These are phyloP conservation scores for Dryadomyces quercivorus DNA, from an alignment of 2,329 filamentous ascomycete species.

Conservation along the genomic window DNA sequence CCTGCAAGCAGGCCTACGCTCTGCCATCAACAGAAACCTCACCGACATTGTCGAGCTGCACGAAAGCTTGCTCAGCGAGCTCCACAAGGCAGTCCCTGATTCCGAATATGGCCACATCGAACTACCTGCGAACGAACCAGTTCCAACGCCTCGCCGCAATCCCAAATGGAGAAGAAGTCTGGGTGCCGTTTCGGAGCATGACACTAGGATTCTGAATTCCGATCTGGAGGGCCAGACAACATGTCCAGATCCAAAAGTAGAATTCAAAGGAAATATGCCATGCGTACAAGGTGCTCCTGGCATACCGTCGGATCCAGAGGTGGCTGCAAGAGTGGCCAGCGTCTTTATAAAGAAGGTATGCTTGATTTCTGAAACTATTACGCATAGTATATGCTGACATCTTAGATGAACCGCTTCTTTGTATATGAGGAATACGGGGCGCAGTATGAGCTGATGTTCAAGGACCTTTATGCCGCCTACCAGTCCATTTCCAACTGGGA, in stretches of 20 bases:
- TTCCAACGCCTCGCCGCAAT: conserved; percentile 4
- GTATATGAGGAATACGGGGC: conserved; percentile 86
- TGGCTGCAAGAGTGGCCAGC: conserved; percentile 48
- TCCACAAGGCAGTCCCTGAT: conserved; percentile 59
- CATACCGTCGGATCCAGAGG: conserved; percentile 44
- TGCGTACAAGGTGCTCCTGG: conserved; percentile 36
- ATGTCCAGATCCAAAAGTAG: not conserved
- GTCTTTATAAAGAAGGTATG: conserved; percentile 47
- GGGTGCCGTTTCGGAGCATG: conserved; percentile 30
- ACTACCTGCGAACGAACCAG: conserved; percentile 9
- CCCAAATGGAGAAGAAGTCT: conserved; percentile 38
- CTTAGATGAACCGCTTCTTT: conserved; percentile 67
- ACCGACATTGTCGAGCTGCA: conserved; percentile 73
- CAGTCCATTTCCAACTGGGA: conserved; percentile 62
- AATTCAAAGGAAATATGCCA: conserved; percentile 18
- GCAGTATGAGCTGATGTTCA: conserved; percentile 76
- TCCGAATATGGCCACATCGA: conserved; percentile 47
- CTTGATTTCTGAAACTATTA: not conserved
- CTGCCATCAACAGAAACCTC: conserved; percentile 67
- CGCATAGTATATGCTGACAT: not conserved
- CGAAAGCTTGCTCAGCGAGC: conserved; percentile 63
- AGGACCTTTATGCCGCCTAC: conserved; percentile 59
- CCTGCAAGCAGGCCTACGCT: conserved; percentile 49
- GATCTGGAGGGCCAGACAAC: not conserved
- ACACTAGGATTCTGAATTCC: not conserved